Base-by-base conservation (phyloP, 805 yeast genomes). In the Metschnikowia noctiluminum region DNA sequence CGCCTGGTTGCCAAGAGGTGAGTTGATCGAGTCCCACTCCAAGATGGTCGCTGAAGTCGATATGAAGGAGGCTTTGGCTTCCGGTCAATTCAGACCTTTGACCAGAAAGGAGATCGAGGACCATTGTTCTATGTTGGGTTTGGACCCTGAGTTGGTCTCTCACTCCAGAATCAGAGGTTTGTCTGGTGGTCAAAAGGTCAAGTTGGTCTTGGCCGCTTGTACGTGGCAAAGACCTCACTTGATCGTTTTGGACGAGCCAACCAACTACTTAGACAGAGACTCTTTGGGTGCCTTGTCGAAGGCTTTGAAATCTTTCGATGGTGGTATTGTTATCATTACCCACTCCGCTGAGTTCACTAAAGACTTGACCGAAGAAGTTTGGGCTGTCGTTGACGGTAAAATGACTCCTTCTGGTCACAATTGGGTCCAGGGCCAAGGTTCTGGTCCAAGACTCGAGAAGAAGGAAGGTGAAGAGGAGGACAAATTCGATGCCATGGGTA, bases 361-460 rank as follows among this genome's bases (percentile, higher is more conserved):
- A 85, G 89, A 91, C 75, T 79, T 94, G 77, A 94, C 99, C 74
- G 98, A 94, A 80, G 99, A 94, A 85, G 98, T 94, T 70, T 94
- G 99, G 99, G 97, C 99, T 70, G 99, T 94, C 62, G 71, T 88
- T 62, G 91, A 92, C 81, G 99, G 99, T 87, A 77, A 64, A 64
- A 94, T 94, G 99, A 88, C 96, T 71, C 99, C 99, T 77, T 94
- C 99, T 64, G 99, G 99, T 76, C 99, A 94, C 82, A 95, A 94
- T 87, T 94, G 99, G 99, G 99, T 94, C 67, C 84, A 88, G 68
- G 99, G 99, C 79, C 99, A 94, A 84, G 99, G 99, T 82, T 66
- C 97, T 72, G 99, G 99, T 82, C 99, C 99, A 79, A 91, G 99
- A 87, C 77, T 94, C 57, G 94, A 88, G 74, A 86, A 91, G 89